Evolutionary conservation across 1,284 basidiomycete species (phyloP), one percentile per base, ranked within the genome.

Genomic region (Cutaneotrichosporon sp.): DNA sequence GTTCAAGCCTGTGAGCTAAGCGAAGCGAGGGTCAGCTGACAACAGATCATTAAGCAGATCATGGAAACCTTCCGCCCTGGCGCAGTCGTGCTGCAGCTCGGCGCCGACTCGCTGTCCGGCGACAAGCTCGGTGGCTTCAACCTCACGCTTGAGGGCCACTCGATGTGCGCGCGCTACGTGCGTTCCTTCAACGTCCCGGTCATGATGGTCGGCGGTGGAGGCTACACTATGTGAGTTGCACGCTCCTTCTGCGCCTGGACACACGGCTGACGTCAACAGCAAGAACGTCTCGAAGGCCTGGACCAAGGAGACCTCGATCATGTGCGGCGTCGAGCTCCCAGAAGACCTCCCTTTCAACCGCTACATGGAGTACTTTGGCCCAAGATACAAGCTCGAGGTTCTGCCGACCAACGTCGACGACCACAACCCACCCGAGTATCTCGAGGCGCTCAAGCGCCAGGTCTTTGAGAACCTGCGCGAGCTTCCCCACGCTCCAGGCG

Each of bases 91-190:
- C 84, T 99, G 2, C 95, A 99, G 77, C 97, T 95, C 72, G 97
- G 97, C 50, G 92, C 94, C 11, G 95, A 99, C 76, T 97, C 93
- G 13, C 83, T 99, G 36, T 88, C 95, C 0, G 95, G 93, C 9
- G 95, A 99, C 82, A 95, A 97, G 80, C 83, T 99, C 3, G 95
- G 97, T 9, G 92, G 92, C 69, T 95, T 99, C 84, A 99, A 99
- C 79, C 80, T 99, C 36, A 91, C 91, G 0, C 94, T 99, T 89
- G 84, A 92, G 81, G 83, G 84, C 0, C 95, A 99, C 76, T 92
- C 92, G 14, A 87, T 89, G 67, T 97, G 93, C 72, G 92, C 95
- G 11, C 85, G 89, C 60, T 97, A 91, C 77, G 83, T 99, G 56
- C 87, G 91, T 62, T 84, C 87, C 58, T 89, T 91, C 76, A 88